Evolutionary conservation across 2,329 filamentous ascomycete genomes (phyloP).

Genomic region (Monilinia polystroma): DNA sequence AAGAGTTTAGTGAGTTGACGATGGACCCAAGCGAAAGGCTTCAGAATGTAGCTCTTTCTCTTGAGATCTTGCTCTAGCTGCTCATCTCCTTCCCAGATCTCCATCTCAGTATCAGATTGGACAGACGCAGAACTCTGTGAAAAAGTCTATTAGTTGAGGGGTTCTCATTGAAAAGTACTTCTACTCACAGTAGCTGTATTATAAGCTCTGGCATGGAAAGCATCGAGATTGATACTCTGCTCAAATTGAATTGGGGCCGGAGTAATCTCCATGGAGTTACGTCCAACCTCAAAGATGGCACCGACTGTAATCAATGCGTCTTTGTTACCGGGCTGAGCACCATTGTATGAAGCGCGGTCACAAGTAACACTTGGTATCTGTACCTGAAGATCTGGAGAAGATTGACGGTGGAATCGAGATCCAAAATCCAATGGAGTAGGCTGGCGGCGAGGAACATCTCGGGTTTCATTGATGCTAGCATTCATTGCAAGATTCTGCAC

Average conservation of each 20-base stretch:
- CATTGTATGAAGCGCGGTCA: not conserved
- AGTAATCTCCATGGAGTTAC: not conserved
- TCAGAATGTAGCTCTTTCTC: not conserved
- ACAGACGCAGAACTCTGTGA: not conserved
- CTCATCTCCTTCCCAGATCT: no score
- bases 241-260: no score
- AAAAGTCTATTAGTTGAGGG: not conserved
- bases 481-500: not conserved
- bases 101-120: not conserved
- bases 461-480: not conserved
- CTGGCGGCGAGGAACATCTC: not conserved
- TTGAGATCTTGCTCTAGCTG: no score
- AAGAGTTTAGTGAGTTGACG: not conserved
- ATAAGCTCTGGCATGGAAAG: constrained; percentile 8
- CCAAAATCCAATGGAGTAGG: not conserved
- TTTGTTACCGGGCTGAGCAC: not conserved
- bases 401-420: not conserved
- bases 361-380: not conserved
- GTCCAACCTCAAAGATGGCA: not conserved
- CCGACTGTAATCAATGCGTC: constrained; percentile 6
- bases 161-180: not conserved
- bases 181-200: constrained; percentile 5
- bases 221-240: not conserved
- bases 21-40: not conserved
- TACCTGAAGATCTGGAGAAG: not conserved